A percentile compares a stretch with the other conserved stretches of the same genome.
These are phyloP conservation scores for Discostella stelligera DNA, from an alignment of 352 stramenopile genomes.

Conservation along the genomic window DNA sequence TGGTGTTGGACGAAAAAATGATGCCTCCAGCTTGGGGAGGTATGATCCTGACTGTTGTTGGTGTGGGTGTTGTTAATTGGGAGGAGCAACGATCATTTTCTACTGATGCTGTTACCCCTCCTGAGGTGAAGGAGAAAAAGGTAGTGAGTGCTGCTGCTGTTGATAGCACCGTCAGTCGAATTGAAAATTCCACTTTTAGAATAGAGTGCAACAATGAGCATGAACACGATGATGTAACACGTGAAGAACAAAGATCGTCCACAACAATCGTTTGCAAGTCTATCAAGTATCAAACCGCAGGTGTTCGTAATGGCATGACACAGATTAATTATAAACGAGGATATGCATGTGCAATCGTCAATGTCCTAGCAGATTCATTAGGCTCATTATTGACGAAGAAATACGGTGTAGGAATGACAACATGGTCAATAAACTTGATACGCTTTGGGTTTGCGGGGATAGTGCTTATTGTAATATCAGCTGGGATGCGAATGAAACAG, in stretches of 20 bases:
- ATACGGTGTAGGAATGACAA: constrained; percentile 69
- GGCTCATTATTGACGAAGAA: constrained; percentile 77
- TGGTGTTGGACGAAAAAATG: constrained; percentile 60
- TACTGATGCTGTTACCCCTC: neutral
- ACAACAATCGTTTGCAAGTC: neutral
- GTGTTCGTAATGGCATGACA: neutral
- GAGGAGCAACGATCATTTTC: constrained; percentile 24
- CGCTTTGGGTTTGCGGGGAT: constrained; percentile 78
- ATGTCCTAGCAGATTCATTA: constrained; percentile 76
- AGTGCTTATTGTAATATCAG: constrained; percentile 54
- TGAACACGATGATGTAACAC: neutral
- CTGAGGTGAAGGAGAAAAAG: neutral
- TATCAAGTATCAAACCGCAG: neutral
- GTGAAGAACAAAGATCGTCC: neutral
- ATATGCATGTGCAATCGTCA: constrained; percentile 61
- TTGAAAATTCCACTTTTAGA: neutral
- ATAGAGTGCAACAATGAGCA: neutral
- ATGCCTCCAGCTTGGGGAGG: constrained; percentile 42
- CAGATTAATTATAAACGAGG: constrained; percentile 43
- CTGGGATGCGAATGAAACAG: constrained; percentile 27
- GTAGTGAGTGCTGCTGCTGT: neutral
- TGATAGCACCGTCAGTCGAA: neutral
- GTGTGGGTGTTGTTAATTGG: constrained; percentile 66
- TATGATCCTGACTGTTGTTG: constrained; percentile 65
- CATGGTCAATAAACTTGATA: constrained; percentile 80